Evolutionary conservation across 345 rosid genomes (phyloP), one percentile per base, ranked within the genome.

Genomic region (Arabis alpina): DNA sequence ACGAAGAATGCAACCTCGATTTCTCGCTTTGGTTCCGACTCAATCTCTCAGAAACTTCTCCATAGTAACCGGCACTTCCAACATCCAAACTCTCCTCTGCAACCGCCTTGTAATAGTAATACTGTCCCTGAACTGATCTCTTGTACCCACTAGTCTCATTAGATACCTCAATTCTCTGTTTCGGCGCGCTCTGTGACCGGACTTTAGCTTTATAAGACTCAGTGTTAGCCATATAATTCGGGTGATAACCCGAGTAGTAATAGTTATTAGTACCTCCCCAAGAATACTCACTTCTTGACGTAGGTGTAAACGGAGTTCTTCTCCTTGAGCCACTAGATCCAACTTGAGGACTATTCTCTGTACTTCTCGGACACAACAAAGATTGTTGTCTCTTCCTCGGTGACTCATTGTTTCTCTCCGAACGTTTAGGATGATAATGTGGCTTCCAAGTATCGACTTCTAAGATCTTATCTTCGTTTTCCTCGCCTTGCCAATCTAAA

Each of bases 391-490:
- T 84, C 76, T 69, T 75, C 65, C 70, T 68, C 24, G 75, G 79
- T 32, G 79, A 69, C 57, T 75, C 75, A 4, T 62, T 61, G 74
- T 75, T 68, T 42, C 67, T 65, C 62, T 83, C 64, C 54, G 77
- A 61, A 53, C 84, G 84, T 77, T 81, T 72, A 73, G 80, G 83
- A 76, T 71, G 74, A 27, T 77, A 75, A 64, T 34, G 86, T 25
- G 97, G 96, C 84, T 83, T 91, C 99, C 99, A 94, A 32, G 97
- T 94, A 80, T 95, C 99, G 8, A 92, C 90, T 77, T 92, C 97
- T 4, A 95, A 84, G 56, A 95, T 87, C 84, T 95, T 95, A 72
- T 88, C 92, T 25, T 82, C 88, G 47, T 82, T 88, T 64, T 70
- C 77, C 68, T 88, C 91, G 82, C 84, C 83, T 90, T 89, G 87